Conservation (phyloP, 352 stramenopile genomes). For the Phytophthora aleatoria region DNA sequence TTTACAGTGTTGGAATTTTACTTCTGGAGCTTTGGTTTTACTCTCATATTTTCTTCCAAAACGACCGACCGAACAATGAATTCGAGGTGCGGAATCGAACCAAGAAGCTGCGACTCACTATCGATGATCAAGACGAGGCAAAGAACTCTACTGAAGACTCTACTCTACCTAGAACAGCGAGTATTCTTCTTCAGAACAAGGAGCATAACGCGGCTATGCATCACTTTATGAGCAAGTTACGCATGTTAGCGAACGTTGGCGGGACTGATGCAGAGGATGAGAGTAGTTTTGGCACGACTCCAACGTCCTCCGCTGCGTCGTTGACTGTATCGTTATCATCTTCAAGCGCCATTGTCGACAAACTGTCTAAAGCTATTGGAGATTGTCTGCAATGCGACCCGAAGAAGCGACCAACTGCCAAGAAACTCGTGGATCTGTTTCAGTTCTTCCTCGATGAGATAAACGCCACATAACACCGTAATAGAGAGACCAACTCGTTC, state of each 20-base stretch:
- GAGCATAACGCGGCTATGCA: conserved; percentile 47
- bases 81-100: conserved; percentile 16
- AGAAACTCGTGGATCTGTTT: conserved; percentile 57
- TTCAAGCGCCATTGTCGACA: conserved; percentile 45
- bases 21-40: conserved; percentile 67
- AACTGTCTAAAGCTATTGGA: conserved; percentile 49
- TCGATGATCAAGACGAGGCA: conserved; percentile 21
- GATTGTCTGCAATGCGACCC: conserved; percentile 67
- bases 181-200: conserved; percentile 26
- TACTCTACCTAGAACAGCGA: conserved; percentile 29
- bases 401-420: conserved; percentile 56
- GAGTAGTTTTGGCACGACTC: conserved; percentile 50
- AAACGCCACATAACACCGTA: conserved; percentile 15
- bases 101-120: conserved; percentile 23
- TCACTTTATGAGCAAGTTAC: conserved; percentile 58
- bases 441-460: conserved; percentile 49
- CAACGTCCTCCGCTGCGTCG: conserved; percentile 42
- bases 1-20: conserved; percentile 65
- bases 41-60: conserved; percentile 47
- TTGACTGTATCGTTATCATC: conserved; percentile 38
- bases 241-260: conserved; percentile 39
- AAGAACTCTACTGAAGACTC: conserved; percentile 2
- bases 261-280: conserved; percentile 37
- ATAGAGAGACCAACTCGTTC: neutral
- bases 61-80: conserved; percentile 19